phyloP scores from a whole-genome alignment of 1,139 yeast species.

The Lodderomyces metapsilosis region DNA sequence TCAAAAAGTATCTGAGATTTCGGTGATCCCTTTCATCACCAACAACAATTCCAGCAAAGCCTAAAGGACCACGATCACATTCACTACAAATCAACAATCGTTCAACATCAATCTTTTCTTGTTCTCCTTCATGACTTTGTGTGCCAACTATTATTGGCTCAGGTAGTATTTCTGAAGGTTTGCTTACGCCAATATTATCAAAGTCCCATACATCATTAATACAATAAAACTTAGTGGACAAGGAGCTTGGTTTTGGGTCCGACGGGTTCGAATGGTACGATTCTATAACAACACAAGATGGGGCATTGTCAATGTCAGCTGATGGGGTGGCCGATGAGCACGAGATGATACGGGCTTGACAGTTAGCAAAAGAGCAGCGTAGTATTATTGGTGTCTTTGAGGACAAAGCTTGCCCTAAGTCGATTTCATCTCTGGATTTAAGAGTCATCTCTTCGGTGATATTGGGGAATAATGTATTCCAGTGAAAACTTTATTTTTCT shows the following conservation, averaged over 20 bases:
- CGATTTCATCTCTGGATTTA: conserved; percentile 6
- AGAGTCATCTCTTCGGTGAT: conserved; percentile 9
- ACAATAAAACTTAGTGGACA: conserved; percentile 28
- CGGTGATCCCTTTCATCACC: conserved; percentile 27
- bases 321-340: conserved; percentile 17
- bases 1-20: conserved; percentile 43
- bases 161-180: conserved; percentile 31
- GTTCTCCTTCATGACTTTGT: conserved; percentile 12
- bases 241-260: conserved; percentile 4
- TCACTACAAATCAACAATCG: conserved; percentile 65
- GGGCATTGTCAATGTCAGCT: conserved; percentile 24
- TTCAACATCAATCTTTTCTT: conserved; percentile 34
- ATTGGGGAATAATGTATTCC: not conserved
- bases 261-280: conserved; percentile 1
- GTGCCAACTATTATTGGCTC: conserved; percentile 11
- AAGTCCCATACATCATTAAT: conserved; percentile 70
- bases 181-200: conserved; percentile 73
- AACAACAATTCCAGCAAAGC: conserved; percentile 53
- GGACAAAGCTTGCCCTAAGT: conserved; percentile 4
- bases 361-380: conserved; percentile 37
- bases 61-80: conserved; percentile 74
- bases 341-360: conserved; percentile 37
- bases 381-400: conserved; percentile 14
- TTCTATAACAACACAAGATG: conserved; percentile 28
- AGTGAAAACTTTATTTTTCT: not conserved